phyloP scores from a whole-genome alignment of 2,329 filamentous ascomycete species.

The Xylaria polymorpha region DNA sequence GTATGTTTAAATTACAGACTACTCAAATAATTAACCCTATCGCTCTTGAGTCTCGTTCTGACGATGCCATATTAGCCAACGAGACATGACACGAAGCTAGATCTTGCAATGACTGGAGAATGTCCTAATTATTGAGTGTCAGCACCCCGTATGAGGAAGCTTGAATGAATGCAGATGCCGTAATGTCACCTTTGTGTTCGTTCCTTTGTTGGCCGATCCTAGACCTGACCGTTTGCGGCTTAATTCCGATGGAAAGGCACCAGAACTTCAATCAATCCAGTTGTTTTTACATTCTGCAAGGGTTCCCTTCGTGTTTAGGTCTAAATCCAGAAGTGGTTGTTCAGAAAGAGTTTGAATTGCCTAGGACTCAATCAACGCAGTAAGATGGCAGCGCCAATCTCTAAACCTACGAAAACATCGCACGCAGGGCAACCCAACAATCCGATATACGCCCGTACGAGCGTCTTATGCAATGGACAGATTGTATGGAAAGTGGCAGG shows the following conservation, averaged over 20 bases:
- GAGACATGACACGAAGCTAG: background rate
- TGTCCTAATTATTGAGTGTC: background rate
- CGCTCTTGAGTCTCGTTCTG: background rate
- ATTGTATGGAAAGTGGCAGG: slow-evolving; percentile 34
- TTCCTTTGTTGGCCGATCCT: slow-evolving; percentile 10
- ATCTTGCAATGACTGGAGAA: background rate
- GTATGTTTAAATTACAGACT: background rate
- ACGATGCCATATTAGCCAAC: background rate
- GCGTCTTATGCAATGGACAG: slow-evolving; percentile 38
- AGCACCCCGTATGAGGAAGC: background rate
- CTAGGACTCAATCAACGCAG: background rate
- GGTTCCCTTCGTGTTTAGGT: background rate
- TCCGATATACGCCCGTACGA: slow-evolving; percentile 35
- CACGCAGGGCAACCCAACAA: slow-evolving; percentile 2
- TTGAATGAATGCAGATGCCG: slow-evolving; percentile 20
- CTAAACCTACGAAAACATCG: slow-evolving; percentile 19
- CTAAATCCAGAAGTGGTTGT: background rate
- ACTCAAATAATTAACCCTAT: background rate
- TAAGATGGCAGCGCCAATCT: slow-evolving; percentile 20
- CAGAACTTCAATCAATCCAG: slow-evolving; percentile 15
- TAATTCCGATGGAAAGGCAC: background rate
- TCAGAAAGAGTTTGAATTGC: background rate
- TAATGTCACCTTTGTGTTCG: slow-evolving; percentile 16
- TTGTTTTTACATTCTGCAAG: background rate
- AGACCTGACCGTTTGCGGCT: slow-evolving; percentile 13